Conservation (phyloP, 2,329 filamentous ascomycete species). For the Arthrobotrys megalospora region DNA sequence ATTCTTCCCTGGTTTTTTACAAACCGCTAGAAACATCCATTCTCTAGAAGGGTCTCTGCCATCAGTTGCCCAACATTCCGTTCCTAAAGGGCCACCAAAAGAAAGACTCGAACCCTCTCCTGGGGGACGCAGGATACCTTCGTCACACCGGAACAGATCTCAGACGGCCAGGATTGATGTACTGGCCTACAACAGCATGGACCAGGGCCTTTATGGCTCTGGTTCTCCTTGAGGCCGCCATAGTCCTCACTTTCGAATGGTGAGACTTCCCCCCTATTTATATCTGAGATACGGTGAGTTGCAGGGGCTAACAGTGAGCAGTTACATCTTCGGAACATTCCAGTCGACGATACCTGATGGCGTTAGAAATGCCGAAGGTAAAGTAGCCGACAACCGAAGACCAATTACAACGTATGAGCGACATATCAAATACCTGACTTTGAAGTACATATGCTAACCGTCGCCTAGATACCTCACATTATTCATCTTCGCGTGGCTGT, state of each 20-base stretch:
- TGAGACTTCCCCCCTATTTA: slow-evolving; percentile 70
- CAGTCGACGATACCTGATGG: slow-evolving; percentile 75
- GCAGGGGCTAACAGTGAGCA: slow-evolving; percentile 66
- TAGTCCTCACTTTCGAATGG: slow-evolving; percentile 88
- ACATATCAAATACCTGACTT: neutral
- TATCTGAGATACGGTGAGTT: slow-evolving; percentile 44
- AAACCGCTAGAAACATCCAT: slow-evolving; percentile 60
- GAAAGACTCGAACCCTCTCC: slow-evolving; percentile 66
- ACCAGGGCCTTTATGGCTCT: slow-evolving; percentile 86
- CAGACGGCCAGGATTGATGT: slow-evolving; percentile 73
- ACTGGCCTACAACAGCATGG: slow-evolving; percentile 87
- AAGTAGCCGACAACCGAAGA: slow-evolving; percentile 69
- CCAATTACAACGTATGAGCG: slow-evolving; percentile 84
- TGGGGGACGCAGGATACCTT: slow-evolving; percentile 66
- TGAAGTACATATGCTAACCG: slow-evolving; percentile 42
- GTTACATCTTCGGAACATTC: slow-evolving; percentile 91
- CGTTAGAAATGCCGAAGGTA: slow-evolving; percentile 66
- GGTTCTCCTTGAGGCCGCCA: slow-evolving; percentile 81
- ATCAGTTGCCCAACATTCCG: slow-evolving; percentile 50
- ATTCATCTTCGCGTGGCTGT: slow-evolving; percentile 97
- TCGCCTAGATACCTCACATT: slow-evolving; percentile 76
- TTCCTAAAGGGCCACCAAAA: slow-evolving; percentile 65
- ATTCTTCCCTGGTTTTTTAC: slow-evolving; percentile 40
- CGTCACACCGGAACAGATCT: slow-evolving; percentile 65
- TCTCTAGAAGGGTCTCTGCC: slow-evolving; percentile 63